Base-by-base conservation (phyloP, 2,329 filamentous ascomycete genomes). In the Teratosphaeriaceae sp. region DNA sequence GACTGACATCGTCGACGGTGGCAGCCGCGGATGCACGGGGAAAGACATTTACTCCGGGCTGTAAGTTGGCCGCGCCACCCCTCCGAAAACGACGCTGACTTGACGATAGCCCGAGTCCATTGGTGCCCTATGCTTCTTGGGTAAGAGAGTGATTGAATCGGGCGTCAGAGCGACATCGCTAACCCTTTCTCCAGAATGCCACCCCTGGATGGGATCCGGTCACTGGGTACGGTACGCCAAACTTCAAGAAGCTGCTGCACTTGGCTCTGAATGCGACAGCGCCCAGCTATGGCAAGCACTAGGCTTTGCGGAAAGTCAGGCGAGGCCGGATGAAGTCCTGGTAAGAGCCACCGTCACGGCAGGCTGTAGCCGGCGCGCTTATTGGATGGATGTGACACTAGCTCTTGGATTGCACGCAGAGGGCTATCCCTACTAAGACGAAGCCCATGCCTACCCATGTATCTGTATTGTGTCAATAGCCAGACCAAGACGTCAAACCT, bases 401-500 rank as follows among this genome's bases (percentile, higher is more conserved):
- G 20, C 48, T 64, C 45, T 74, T 74, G 30, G 69, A 67, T 44
- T 87, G 77, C 2, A 95, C 88, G 65, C 88, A 95, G 20, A 95
- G 65, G 2, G 75, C 87, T 61, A 95, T 94, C 0, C 88, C 88
- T 13, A 73, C 75, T 35, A 94, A 67, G 2, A 90, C 89, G 11
- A 94, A 65, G 1, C 69, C 68, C 85, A 94, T 89, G 6, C 88
- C 88, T 43, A 88, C 67, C 75, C 83, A 87, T 0, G 87, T 94
- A 63, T 90, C 87, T 88, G 50, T 36, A 19, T 7, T 7, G 2
- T 4, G 3, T 42, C 30, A 35, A 56, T 27, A 58, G 45, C 33
- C n/a, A n/a, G 31, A 24, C 45, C 22, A 12, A 21, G 3, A 34
- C 23, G 18, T 34, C 3, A 11, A 16, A 18, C 27, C 2, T 40